Evolutionary conservation across 1,284 basidiomycete species (phyloP), one percentile per base, ranked within the genome.

Genomic region (Pseudozyma sp.): DNA sequence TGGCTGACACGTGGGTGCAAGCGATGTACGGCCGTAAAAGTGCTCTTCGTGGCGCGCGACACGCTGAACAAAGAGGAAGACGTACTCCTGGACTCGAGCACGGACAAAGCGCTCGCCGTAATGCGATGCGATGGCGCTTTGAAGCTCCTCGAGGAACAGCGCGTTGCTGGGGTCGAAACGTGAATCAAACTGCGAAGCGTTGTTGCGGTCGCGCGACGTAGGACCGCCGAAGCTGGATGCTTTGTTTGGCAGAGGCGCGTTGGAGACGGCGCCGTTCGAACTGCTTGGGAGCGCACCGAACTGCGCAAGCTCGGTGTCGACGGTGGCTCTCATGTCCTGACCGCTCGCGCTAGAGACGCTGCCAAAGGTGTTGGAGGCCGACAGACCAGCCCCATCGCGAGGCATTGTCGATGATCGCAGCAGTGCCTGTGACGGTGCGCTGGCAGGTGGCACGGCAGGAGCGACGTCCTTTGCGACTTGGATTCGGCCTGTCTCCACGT

Each of bases 101-200:
- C 92, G 90, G n/a, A 95, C 89, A 68, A 90, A 87, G 9, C 88
- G 86, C 84, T 95, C 93, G 48, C 92, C 91, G 77, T 90, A 92
- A 80, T 93, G 92, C 13, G 88, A 88, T 14, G 88, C 86, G 47
- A 93, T 91, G 2, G 91, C 90, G 14, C 88, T 84, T n/a, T 89
- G 86, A 58, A 93, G 88, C 90, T 97, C 95, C 64, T 97, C 94
- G 81, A 97, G 92, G 85, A 97, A 96, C 13, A 91, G 72, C 74
- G 90, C 92, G 81, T 97, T 95, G 33, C 89, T 86, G 62, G 88
- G 86, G 81, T 78, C 90, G 16, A 46, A 40, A n/a, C 60, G 62
- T 34, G 44, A 30, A 46, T 78, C 79, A 58, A 47, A 49, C 4
- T 54, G 58, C 4, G 53, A n/a, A 0, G 66, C 51, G 37, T 65